Base-by-base conservation (phyloP, 225 moss, liverwort and hornwort species). In the Bryum argenteum region DNA sequence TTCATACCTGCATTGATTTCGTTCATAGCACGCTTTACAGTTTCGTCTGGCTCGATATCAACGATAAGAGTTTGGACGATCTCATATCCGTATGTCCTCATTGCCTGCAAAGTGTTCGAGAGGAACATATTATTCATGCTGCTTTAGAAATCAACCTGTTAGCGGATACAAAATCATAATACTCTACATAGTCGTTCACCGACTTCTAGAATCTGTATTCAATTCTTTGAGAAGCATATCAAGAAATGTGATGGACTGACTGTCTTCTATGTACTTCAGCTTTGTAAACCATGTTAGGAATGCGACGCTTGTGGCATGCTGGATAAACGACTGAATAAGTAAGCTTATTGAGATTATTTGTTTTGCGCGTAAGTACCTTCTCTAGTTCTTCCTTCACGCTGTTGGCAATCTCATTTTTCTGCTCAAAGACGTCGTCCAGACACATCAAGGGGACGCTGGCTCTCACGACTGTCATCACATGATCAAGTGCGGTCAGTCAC, bases 1-100 rank as follows among this genome's bases (percentile, higher is more conserved):
- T 8, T 58, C 71, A 45, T 78, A 90, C 93, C 93, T 64, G 93
- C 93, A 69, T 94, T 94, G 51, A 94, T 94, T 73, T 94, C 93
- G 63, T 94, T 94, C 93, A 94, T 94, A 8, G 93, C 93, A 41
- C 88, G 82, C 69, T 91, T 91, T 16, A 94, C 93, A 75, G 93
- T 88, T 47, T 83, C 88, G 45, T 91, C 91, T 43, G 93, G 93
- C 54, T 91, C 93, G 8, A 94, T 82, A 63, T 94, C 93, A 51
- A 90, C 88, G 53, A 94, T 94, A 47, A 94, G 81, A 24, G 93
- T 94, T 69, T 94, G 93, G 17, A 91, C 93, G 39, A 94, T 94
- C 66, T 91, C 89, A 73, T 89, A 94, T 45, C 93, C 93, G 48
- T 94, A 94, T 1, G 86, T 80, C 70, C 83, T 77, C 93, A 94